Base-by-base conservation (phyloP, 1,139 yeast species). In the Candida sojae region DNA sequence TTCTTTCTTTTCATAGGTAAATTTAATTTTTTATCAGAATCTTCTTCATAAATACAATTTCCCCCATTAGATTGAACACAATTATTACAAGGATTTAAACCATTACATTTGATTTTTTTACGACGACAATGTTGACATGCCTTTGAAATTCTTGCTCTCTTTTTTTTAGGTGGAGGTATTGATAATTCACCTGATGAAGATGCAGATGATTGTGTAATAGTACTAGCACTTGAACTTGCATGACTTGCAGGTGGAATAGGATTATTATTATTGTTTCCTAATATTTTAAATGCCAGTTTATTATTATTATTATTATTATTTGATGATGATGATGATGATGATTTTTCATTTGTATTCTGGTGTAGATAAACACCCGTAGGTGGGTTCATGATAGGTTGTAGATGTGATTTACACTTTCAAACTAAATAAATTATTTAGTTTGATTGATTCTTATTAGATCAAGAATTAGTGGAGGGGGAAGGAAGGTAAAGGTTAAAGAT, bases 101-200 rank as follows among this genome's bases (percentile, higher is more conserved):
- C 83, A 55, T 75, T 71, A 58, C 84, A 79, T 54, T 75, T 78
- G 46, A 78, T 68, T 57, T 79, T 79, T 57, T 76, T 77, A 28
- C 62, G 50, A 5, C 83, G 66, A 56, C 83, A 80, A 9, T 68
- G 67, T 49, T 78, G 82, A 56, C 86, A 81, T 1, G 86, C 86
- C 2, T 75, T 77, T 42, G 82, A 61, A 39, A 71, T 68, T 8
- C 79, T 60, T 38, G 55, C 55, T 26, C 52, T 42, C 26, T 50
- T 43, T 25, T 50, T 43, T 13, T 44, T 26, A 21, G 29, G 39
- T 2, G 39, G 39, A 11, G 29, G 28, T 26, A 25, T 11, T 11
- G 44, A 25, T 12, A 25, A 4, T 23, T 25, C 39, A 5, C 28
- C 32, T 3, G 38, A 32, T 13, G 44, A 41, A n/a, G 44, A 33